These are phyloP conservation scores for Calonectria pauciramosa DNA, from an alignment of 2,329 filamentous ascomycete species.

Conservation along the genomic window DNA sequence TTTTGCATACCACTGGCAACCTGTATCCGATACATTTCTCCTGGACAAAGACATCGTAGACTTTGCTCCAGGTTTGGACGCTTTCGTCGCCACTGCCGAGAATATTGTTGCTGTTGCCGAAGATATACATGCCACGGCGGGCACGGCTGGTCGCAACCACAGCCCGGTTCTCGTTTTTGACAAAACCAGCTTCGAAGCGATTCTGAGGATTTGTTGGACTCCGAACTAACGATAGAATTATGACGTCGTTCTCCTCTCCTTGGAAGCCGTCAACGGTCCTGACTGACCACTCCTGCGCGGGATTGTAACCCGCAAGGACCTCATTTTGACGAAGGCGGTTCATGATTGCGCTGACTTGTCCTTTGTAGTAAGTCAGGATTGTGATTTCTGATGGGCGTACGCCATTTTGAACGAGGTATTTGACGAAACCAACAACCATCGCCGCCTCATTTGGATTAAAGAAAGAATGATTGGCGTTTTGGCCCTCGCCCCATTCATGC, in stretches of 20 bases:
- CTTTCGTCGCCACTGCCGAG: slow-evolving; percentile 60
- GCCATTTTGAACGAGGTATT: slow-evolving; percentile 80
- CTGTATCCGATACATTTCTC: slow-evolving; percentile 48
- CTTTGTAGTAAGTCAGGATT: slow-evolving; percentile 89
- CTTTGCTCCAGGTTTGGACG: slow-evolving; percentile 55
- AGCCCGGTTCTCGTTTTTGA: slow-evolving; percentile 72
- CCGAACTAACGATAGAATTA: slow-evolving; percentile 85
- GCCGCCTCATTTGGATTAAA: slow-evolving; percentile 79
- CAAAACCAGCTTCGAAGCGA: slow-evolving; percentile 74
- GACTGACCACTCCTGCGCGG: slow-evolving; percentile 66
- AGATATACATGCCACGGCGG: slow-evolving; percentile 84
- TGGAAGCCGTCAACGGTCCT: slow-evolving; percentile 91
- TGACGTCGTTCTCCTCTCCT: slow-evolving; percentile 89
- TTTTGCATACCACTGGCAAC: slow-evolving; percentile 75
- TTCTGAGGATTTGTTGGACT: slow-evolving; percentile 66
- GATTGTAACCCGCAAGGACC: slow-evolving; percentile 42
- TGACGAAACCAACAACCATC: slow-evolving; percentile 81
- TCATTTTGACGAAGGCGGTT: slow-evolving; percentile 56
- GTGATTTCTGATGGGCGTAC: slow-evolving; percentile 75
- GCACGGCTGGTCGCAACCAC: slow-evolving; percentile 78
- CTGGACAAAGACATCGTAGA: slow-evolving; percentile 56
- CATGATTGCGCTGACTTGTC: slow-evolving; percentile 78
- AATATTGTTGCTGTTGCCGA: slow-evolving; percentile 77
- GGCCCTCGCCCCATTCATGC: slow-evolving; percentile 72
- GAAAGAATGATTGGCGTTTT: slow-evolving; percentile 74